Evolutionary conservation across 2,329 filamentous ascomycete species (phyloP), one percentile per base, ranked within the genome.

Genomic region (Colletotrichum scovillei): DNA sequence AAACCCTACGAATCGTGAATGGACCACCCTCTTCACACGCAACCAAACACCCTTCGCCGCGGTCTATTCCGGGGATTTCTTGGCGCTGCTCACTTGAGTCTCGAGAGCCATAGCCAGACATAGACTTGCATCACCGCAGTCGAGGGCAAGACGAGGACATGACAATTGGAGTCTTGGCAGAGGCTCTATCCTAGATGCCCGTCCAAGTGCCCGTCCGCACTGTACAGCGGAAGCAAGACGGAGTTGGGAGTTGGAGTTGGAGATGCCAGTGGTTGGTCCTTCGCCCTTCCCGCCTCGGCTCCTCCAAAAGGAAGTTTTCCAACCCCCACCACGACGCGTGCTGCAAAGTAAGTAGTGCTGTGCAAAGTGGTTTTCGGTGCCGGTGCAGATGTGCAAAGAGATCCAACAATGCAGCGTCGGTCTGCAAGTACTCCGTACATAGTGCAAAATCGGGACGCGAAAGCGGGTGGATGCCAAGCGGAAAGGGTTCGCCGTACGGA

Each of bases 91-190:
- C 4, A 12, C 32, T 35, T 3, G 32, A 32, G 5, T 65, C 52
- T 28, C 22, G 32, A 56, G 16, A 42, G 22, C 67, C 42, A 60
- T 30, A 65, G 30, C 19, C 52, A 28, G 55, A 57, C 26, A n/a
- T 35, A 12, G 32, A 42, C 24, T 19, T 62, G 67, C 35, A 67
- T 57, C 46, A 46, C 53, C 24, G 66, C 24, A 19, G 52, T 60
- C 59, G 63, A 68, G n/a, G 58, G 64, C 69, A 69, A 72, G 70
- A 69, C 70, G 60, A 57, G 70, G 60, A 73, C 67, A 73, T 73
- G 67, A 70, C 70, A 70, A 56, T 70, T 57, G 55, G 53, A 52
- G 70, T 67, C 70, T 73, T 73, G 70, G 70, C 70, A 49, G 60
- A 73, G 67, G 56, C 60, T 62, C 56, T 55, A 35, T 55, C 60